Evolutionary conservation across 2,329 filamentous ascomycete species (phyloP), one percentile per base, ranked within the genome.

Genomic region (Arthrocladium fulminans): DNA sequence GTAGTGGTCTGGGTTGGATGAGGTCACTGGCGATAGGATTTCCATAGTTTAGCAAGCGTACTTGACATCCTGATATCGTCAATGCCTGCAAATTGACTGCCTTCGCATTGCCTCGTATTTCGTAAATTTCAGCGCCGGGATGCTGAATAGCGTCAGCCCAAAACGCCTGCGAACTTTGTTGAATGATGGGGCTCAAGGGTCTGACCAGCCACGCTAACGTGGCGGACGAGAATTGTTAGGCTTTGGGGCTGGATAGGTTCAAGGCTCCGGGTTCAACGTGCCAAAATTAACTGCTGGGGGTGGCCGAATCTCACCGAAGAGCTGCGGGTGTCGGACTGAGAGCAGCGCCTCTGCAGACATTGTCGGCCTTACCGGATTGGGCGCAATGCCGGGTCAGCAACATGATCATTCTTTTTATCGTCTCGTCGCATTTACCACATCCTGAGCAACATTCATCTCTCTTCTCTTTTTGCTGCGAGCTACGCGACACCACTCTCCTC

Each of bases 271-370:
- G 9, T 40, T 24, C 37, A 22, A 22, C 22, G 22, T 9, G 37
- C 37, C 9, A 22, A 22, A 40, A 40, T 22, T 40, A 40, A 40
- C 22, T 22, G 37, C 37, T 40, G 9, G 37, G 17, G 37, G 37
- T 13, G 17, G 37, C 17, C 37, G 37, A 22, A 40, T 40, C 37
- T 40, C 37, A 40, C 37, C 37, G 23, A 40, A 37, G n/a, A 35
- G 32, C 32, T 40, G 37, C 37, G 12, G 7, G 7, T 37, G 34
- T 8, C 17, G 7, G 9, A 15, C 37, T n/a, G 37, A 35, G 10
- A 8, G 13, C 32, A 5, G 27, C 13, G 27, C 7, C 7, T 35
- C n/a, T n/a, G n/a, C 32, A n/a, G 32, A 6, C 10, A n/a, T 35
- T 5, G 13, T 35, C 32, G 32, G 13, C 17, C 32, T 35, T 35